Base-by-base conservation (phyloP, 1,139 yeast genomes). In the Geotrichum klebahnii region DNA sequence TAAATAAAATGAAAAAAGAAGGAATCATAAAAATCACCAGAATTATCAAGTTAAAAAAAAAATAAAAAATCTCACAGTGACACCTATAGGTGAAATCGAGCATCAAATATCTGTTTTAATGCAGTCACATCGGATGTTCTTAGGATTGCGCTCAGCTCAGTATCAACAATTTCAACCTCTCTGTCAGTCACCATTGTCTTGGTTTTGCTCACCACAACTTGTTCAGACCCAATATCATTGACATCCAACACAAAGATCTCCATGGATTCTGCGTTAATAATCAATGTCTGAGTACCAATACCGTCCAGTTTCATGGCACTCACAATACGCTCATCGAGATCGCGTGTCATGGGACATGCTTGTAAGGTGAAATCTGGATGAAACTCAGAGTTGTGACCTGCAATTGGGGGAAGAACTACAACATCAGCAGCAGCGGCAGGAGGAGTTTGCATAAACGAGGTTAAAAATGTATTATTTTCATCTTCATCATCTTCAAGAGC, bases 291-390 rank as follows among this genome's bases (percentile, higher is more conserved):
- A 19, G 17, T 12, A 3, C 35, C 36, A 12, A 17, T n/a, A 12
- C 35, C 37, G n/a, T 48, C 47, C 36, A 36, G 44, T 16, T 5
- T 42, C 65, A 63, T 60, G 14, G 63, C 57, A 6, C 53, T 38
- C 9, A 55, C 49, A 37, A 63, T 57, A 26, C 55, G 55, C 14
- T 55, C 59, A 36, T 61, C 64, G 22, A 62, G 54, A n/a, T 59
- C 63, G 6, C 54, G 53, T 19, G 56, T 47, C 26, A 53, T 44
- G 4, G 62, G 57, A 17, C 61, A 60, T 4, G 63, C 65, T 41
- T 63, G 67, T 3, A 63, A 43, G 12, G 55, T 46, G 46, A 62
- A 63, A 20, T 62, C 66, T 2, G 67, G 66, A 47, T 61, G 66
- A 45, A 61, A 57, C 32, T 61, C 63, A 1, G 61, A 53, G 24